phyloP scores from a whole-genome alignment of 306 rosid species.

The Hippophae rhamnoides region DNA sequence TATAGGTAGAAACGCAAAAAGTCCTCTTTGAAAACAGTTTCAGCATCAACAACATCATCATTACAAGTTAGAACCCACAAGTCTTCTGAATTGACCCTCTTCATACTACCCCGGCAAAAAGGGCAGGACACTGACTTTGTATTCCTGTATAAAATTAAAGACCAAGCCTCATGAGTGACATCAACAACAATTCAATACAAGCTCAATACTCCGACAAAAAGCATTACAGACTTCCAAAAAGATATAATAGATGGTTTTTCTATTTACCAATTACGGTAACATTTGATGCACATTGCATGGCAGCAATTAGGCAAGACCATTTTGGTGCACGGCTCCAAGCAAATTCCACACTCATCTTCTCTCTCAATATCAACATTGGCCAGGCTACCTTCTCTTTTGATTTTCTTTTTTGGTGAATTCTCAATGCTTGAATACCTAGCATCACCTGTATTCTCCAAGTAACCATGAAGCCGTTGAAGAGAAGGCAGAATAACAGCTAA shows the following conservation, averaged over 20 bases:
- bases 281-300: conserved; percentile 92
- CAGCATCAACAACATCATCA: conserved; percentile 82
- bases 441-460: conserved; percentile 46
- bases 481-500: conserved; percentile 86
- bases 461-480: conserved; percentile 76
- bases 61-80: conserved; percentile 87
- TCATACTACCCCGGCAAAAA: conserved; percentile 82
- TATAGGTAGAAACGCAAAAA: conserved; percentile 74
- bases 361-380: conserved; percentile 52
- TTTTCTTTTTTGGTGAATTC: conserved; percentile 33
- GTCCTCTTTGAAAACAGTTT: conserved; percentile 77
- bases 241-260: not conserved
- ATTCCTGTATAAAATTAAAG: conserved; percentile 44
- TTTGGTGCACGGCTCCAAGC: conserved; percentile 91
- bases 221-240: not conserved
- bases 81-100: conserved; percentile 92
- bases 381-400: conserved; percentile 29
- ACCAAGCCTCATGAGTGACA: not conserved
- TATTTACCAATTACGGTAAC: conserved; percentile 89
- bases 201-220: not conserved
- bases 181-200: not conserved
- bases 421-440: conserved; percentile 30
- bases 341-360: conserved; percentile 96
- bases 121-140: conserved; percentile 82
- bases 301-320: conserved; percentile 94